Percentiles rank a stretch among this genome's conserved stretches.
Evolutionary conservation across 2,329 filamentous ascomycete genomes (phyloP).

Genomic region (Aspergillus pseudoviridinutans): DNA sequence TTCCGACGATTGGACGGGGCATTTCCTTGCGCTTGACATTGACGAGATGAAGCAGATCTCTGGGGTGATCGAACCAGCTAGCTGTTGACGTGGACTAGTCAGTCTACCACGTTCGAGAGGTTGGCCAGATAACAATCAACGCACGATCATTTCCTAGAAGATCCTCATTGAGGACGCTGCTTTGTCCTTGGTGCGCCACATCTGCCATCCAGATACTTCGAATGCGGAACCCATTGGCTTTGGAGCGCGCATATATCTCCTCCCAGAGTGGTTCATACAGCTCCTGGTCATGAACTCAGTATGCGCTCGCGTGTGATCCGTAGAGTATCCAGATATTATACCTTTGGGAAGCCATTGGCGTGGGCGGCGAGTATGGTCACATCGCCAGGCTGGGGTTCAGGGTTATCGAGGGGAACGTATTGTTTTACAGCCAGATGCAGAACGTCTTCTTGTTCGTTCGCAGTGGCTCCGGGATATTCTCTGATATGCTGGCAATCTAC

Average conservation of each 20-base stretch:
- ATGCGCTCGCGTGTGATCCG: background rate
- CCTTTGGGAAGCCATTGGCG: constrained; percentile 91
- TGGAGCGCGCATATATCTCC: constrained; percentile 62
- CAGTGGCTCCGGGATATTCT: constrained; percentile 72
- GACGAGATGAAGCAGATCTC: constrained; percentile 80
- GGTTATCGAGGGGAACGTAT: constrained; percentile 73
- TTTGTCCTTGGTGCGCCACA: constrained; percentile 78
- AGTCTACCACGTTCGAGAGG: constrained; percentile 6
- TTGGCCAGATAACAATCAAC: constrained; percentile 25
- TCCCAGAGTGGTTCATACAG: constrained; percentile 91
- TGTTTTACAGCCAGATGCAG: constrained; percentile 78
- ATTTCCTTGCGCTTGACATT: constrained; percentile 77
- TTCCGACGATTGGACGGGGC: constrained; percentile 74
- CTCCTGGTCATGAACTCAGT: constrained; percentile 54
- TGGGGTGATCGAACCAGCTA: constrained; percentile 78
- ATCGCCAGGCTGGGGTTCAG: constrained; percentile 65
- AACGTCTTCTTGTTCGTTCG: constrained; percentile 68
- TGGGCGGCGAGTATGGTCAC: constrained; percentile 83
- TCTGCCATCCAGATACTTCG: constrained; percentile 87
- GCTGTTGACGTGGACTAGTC: constrained; percentile 47
- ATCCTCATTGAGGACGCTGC: constrained; percentile 70
- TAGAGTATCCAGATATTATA: constrained; percentile 31
- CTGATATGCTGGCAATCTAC: constrained; percentile 74
- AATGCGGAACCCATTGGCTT: constrained; percentile 62
- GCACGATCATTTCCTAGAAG: constrained; percentile 78